phyloP scores from a whole-genome alignment of 1,139 yeast species.

The Taphrina populina region DNA sequence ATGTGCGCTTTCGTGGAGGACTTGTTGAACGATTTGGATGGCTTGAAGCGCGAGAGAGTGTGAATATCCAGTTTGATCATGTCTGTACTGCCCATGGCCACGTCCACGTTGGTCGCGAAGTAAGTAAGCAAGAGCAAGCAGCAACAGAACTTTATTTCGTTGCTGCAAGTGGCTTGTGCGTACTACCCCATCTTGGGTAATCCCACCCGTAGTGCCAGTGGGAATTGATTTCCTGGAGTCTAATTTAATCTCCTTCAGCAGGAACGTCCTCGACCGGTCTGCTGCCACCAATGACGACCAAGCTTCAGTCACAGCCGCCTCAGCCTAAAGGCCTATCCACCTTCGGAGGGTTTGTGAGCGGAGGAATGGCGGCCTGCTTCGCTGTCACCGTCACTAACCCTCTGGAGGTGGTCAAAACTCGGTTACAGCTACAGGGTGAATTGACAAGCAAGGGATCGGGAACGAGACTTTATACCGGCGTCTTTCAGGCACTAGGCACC shows the following conservation, averaged over 20 bases:
- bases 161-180: no score
- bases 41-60: slow-evolving; percentile 52
- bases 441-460: slow-evolving; percentile 57
- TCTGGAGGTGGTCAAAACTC: slow-evolving; percentile 83
- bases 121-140: no score
- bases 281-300: slow-evolving; percentile 21
- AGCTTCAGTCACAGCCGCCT: slow-evolving; percentile 20
- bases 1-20: slow-evolving; percentile 60
- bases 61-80: slow-evolving; percentile 22
- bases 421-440: slow-evolving; percentile 92
- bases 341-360: slow-evolving; percentile 83
- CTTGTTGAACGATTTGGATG: slow-evolving; percentile 59
- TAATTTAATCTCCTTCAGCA: neutral
- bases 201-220: no score
- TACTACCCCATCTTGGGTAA: no score
- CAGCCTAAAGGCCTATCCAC: slow-evolving; percentile 45
- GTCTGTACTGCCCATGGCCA: no score
- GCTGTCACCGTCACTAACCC: slow-evolving; percentile 98
- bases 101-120: no score
- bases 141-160: no score
- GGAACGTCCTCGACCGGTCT: neutral
- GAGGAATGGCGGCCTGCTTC: slow-evolving; percentile 94
- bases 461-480: slow-evolving; percentile 68
- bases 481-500: slow-evolving; percentile 77
- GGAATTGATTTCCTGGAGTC: neutral